Conservation (phyloP, 257 asterid genomes). For the Haberlea rhodopensis region DNA sequence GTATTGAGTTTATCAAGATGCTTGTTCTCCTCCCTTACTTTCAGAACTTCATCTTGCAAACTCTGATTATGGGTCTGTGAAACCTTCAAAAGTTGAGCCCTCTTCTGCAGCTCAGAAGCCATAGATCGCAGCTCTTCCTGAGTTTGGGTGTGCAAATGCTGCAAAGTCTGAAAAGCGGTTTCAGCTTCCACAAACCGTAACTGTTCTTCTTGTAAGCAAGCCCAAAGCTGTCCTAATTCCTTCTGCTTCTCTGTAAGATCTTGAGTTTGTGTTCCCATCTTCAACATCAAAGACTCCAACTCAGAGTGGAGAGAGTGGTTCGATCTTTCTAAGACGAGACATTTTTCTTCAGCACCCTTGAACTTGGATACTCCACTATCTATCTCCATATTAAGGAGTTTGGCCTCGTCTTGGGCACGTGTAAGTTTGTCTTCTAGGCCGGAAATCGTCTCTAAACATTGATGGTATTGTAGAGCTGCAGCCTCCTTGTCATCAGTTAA, state of each 20-base stretch:
- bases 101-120: conserved; percentile 67
- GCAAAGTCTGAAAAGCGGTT: conserved; percentile 91
- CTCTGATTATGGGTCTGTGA: conserved; percentile 55
- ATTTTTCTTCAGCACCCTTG: conserved; percentile 74
- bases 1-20: conserved; percentile 55
- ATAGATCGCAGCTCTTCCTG: conserved; percentile 81
- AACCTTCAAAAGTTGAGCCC: conserved; percentile 55
- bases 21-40: conserved; percentile 68
- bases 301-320: conserved; percentile 78
- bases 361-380: conserved; percentile 58
- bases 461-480: conserved; percentile 54
- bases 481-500: conserved; percentile 70
- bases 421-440: conserved; percentile 55
- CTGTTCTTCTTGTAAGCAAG: conserved; percentile 84
- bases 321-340: conserved; percentile 60
- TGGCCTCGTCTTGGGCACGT: conserved; percentile 58
- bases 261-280: conserved; percentile 71
- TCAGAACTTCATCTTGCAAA: conserved; percentile 64
- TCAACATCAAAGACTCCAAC: conserved; percentile 69
- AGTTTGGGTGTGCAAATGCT: conserved; percentile 81
- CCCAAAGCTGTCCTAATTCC: conserved; percentile 81
- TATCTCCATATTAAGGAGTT: conserved; percentile 61
- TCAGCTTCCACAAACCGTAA: conserved; percentile 92
- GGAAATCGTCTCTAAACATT: conserved; percentile 64
- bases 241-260: conserved; percentile 90